Percentiles rank a stretch among this genome's conserved stretches.
Conservation (phyloP, 805 yeast genomes). For the Barnettozyma vustinii region DNA sequence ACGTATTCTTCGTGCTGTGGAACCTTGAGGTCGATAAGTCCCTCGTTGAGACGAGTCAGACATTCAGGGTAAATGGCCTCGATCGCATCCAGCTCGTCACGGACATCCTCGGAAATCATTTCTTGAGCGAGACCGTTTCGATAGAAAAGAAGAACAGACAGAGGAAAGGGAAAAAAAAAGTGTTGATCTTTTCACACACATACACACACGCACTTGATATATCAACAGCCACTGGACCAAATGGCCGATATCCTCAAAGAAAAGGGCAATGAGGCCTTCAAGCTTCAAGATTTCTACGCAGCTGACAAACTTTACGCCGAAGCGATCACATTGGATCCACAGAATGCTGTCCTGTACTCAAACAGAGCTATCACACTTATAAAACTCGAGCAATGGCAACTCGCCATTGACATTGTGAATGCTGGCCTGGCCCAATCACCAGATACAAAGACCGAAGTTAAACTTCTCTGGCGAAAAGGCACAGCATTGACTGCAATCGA, state of each 20-base stretch:
- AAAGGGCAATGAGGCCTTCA: slow-evolving; percentile 51
- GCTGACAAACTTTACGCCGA: slow-evolving; percentile 52
- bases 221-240: neutral
- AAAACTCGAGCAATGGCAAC: slow-evolving; percentile 41
- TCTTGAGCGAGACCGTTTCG: neutral
- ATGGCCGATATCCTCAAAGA: slow-evolving; percentile 28
- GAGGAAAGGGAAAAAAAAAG: neutral
- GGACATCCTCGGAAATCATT: slow-evolving; percentile 41
- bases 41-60: slow-evolving; percentile 31
- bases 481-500: slow-evolving; percentile 32
- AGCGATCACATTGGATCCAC: slow-evolving; percentile 46
- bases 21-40: slow-evolving; percentile 39
- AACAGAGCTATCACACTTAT: slow-evolving; percentile 65
- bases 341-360: slow-evolving; percentile 54
- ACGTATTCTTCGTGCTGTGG: slow-evolving; percentile 60
- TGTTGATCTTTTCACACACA: neutral
- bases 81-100: slow-evolving; percentile 75
- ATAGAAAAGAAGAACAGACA: neutral
- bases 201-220: too few relatives aligned
- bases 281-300: slow-evolving; percentile 35
- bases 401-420: slow-evolving; percentile 46
- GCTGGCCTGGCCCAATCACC: slow-evolving; percentile 36
- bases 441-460: slow-evolving; percentile 33
- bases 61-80: slow-evolving; percentile 82
- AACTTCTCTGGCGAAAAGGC: slow-evolving; percentile 49